Evolutionary conservation across 345 rosid genomes (phyloP).

Genomic region (Arabidopsis arenosa): DNA sequence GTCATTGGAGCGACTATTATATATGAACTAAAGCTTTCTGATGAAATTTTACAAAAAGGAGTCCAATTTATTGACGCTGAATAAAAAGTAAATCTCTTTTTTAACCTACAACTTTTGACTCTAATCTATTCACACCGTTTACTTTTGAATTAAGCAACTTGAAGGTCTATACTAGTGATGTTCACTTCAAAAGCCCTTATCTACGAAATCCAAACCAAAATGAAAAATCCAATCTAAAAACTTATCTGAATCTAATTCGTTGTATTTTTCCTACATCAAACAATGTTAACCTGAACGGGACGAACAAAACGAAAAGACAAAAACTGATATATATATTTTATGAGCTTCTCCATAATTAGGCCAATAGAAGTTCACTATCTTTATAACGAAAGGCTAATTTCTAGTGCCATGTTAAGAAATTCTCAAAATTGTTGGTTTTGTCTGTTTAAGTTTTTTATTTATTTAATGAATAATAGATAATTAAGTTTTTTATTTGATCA

Average conservation of each 20-base stretch:
- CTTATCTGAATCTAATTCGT: constrained; percentile 3
- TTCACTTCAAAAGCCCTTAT: constrained; percentile 14
- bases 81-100: constrained; percentile 22
- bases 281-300: not conserved
- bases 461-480: not conserved
- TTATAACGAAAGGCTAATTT: not conserved
- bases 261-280: not conserved
- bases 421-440: not conserved
- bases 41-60: not conserved
- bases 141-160: constrained; percentile 35
- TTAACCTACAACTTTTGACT: constrained; percentile 41
- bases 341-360: not conserved
- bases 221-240: constrained; percentile 6
- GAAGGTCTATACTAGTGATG: constrained; percentile 34
- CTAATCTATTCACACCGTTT: constrained; percentile 34
- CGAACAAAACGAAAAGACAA: not conserved
- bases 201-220: constrained; percentile 21
- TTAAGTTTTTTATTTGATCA: not conserved
- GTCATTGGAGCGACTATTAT: not conserved
- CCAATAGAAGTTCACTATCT: not conserved
- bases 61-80: not conserved
- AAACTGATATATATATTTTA: not conserved
- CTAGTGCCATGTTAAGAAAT: not conserved
- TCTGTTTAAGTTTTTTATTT: not conserved
- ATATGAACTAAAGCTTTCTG: not conserved